Evolutionary conservation across 2,329 filamentous ascomycete genomes (phyloP).

Genomic region (Verticillium albo-atrum): DNA sequence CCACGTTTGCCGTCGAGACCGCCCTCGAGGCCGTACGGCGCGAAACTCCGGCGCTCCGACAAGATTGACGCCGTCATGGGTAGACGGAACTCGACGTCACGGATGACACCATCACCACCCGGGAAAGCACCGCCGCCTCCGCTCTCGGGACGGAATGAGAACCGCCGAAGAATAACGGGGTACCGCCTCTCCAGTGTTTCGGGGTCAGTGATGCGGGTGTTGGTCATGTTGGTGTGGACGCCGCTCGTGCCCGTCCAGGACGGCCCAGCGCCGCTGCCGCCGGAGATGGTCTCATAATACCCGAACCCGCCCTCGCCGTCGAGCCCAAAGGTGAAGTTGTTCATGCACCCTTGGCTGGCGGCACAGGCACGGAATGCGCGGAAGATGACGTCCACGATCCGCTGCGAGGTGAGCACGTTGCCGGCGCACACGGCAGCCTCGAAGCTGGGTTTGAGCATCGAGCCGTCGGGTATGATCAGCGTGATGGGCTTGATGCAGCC

Average conservation of each 20-base stretch:
- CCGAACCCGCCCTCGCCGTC: constrained; percentile 62
- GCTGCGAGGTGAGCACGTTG: constrained; percentile 27
- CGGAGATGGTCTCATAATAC: constrained; percentile 83
- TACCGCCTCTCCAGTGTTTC: constrained; percentile 76
- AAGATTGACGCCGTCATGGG: constrained; percentile 67
- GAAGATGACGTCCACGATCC: constrained; percentile 62
- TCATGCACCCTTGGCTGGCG: constrained; percentile 73
- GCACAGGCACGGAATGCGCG: constrained; percentile 72
- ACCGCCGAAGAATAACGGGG: constrained; percentile 67
- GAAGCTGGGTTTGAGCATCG: constrained; percentile 26
- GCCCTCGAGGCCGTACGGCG: constrained; percentile 67
- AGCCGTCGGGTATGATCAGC: constrained; percentile 65
- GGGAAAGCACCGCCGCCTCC: constrained; percentile 58
- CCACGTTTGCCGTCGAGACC: constrained; percentile 65
- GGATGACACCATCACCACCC: constrained; percentile 63
- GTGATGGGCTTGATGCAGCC: constrained; percentile 69
- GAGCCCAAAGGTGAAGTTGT: constrained; percentile 77
- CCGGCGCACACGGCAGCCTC: constrained; percentile 27
- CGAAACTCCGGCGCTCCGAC: constrained; percentile 64
- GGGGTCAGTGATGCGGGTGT: constrained; percentile 76
- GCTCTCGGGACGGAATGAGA: constrained; percentile 58
- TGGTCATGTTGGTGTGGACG: constrained; percentile 81
- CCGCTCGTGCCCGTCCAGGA: constrained; percentile 70
- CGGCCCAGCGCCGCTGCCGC: constrained; percentile 69
- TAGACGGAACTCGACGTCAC: constrained; percentile 69